Evolutionary conservation across 2,329 filamentous ascomycete species (phyloP), one percentile per base, ranked within the genome.

Genomic region (Pyrenophora graminea): DNA sequence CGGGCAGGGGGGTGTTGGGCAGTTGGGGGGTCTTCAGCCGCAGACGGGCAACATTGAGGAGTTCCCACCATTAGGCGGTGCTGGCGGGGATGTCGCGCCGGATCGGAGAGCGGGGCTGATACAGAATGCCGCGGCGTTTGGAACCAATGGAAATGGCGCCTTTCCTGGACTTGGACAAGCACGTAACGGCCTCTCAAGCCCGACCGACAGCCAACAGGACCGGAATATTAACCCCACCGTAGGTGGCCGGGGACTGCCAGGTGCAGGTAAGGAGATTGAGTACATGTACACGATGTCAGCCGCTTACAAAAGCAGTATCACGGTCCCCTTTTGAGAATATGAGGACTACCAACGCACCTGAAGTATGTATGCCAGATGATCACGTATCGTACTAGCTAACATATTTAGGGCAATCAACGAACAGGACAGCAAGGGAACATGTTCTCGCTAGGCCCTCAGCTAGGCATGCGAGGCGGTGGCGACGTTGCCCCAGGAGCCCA

Each of bases 21-120:
- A 81, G 62, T 68, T 82, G 44, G 75, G 75, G 18, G 73, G 74
- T 34, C 72, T 70, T 33, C 81, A 83, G 55, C 80, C 80, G 36
- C 80, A 82, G 58, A 77, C 81, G 21, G 79, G 79, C 56, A 82
- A 79, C 59, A 82, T 83, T 40, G 82, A 85, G 13, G 83, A 85
- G 46, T 85, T 85, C 51, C 82, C 82, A 51, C 82, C 83, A n/a
- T 69, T 85, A 41, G 79, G 81, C 45, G 79, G 81, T 40, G 79
- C 79, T 47, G 70, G 74, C 17, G 74, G 77, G 39, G 81, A 83
- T n/a, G 69, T 79, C 48, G 76, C 74, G 18, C 77, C 79, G 48
- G 79, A 82, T 59, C 71, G 79, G 51, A 72, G 79, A 61, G 76
- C 73, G 25, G 79, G 78, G 21, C 62, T 82, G 67, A 77, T 81